Evolutionary conservation across 2,329 filamentous ascomycete genomes (phyloP).

Genomic region (Fusarium odoratissimum): DNA sequence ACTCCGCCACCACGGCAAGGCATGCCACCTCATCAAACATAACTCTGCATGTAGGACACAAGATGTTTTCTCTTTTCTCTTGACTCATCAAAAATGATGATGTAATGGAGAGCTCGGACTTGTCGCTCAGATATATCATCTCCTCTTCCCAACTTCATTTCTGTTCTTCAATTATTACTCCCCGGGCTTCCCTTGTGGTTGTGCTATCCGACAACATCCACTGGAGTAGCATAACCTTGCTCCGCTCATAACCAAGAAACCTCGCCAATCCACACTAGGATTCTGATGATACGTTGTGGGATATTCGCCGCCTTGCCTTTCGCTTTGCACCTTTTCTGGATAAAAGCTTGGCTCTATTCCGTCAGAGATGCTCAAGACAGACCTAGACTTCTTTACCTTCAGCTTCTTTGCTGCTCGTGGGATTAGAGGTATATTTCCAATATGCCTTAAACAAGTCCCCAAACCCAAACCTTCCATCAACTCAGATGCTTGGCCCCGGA

Average conservation of each 20-base stretch:
- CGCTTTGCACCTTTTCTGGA: too few relatives aligned
- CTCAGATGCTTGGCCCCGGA: background rate
- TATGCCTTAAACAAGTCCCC: too few relatives aligned
- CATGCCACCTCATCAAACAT: background rate
- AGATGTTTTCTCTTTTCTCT: background rate
- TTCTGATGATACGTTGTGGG: background rate
- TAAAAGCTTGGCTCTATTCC: too few relatives aligned
- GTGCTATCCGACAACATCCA: background rate
- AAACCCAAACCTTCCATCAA: too few relatives aligned
- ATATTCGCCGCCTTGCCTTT: too few relatives aligned
- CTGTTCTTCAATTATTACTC: background rate
- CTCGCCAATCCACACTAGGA: background rate
- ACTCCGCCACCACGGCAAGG: background rate
- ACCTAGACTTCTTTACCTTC: too few relatives aligned
- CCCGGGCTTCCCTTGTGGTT: background rate
- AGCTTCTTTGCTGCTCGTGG: too few relatives aligned
- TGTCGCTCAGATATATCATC: background rate
- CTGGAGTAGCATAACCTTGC: background rate
- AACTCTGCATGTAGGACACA: background rate
- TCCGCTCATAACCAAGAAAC: background rate
- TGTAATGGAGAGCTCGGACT: background rate
- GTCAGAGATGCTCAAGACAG: too few relatives aligned
- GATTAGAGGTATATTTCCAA: too few relatives aligned
- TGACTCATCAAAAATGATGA: background rate
- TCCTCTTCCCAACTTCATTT: background rate